Evolutionary conservation across 2,329 filamentous ascomycete genomes (phyloP).

Genomic region (Macrophomina phaseolina): DNA sequence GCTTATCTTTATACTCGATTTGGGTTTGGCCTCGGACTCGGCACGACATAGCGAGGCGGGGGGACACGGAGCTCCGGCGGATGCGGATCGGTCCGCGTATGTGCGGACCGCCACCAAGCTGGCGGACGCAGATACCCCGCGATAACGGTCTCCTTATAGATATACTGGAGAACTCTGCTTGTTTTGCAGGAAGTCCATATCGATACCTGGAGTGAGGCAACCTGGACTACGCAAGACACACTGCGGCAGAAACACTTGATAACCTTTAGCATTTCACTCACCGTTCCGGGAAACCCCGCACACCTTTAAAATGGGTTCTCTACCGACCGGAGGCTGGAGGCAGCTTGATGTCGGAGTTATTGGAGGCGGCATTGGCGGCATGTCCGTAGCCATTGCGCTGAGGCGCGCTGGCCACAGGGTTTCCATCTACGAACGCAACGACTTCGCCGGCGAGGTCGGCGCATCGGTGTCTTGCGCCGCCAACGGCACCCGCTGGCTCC

Average conservation of each 20-base stretch:
- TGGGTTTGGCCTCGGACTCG: not conserved
- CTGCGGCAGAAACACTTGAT: not conserved
- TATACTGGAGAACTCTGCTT: not conserved
- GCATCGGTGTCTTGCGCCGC: constrained; percentile 61
- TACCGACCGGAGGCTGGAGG: constrained; percentile 31
- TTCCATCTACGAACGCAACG: constrained; percentile 69
- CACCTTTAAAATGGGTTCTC: constrained; percentile 25
- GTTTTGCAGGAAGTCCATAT: not conserved
- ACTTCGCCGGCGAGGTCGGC: constrained; percentile 72
- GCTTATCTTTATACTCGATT: not conserved
- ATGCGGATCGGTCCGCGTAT: constrained; percentile 15
- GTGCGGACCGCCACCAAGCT: not conserved
- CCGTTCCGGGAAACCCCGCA: not conserved
- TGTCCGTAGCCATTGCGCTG: constrained; percentile 58
- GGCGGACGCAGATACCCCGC: not conserved
- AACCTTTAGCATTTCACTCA: too few species aligned
- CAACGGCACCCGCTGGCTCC: constrained; percentile 72
- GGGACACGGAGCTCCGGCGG: constrained; percentile 9
- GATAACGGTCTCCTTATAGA: not conserved
- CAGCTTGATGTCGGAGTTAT: constrained; percentile 49
- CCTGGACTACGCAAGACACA: not conserved
- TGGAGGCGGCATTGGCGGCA: constrained; percentile 61
- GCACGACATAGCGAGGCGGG: not conserved
- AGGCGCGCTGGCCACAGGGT: constrained; percentile 60
- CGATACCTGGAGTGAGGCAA: not conserved